These are phyloP conservation scores for Ophiocordyceps camponoti-leonardi DNA, from an alignment of 2,329 filamentous ascomycete species.

Conservation along the genomic window DNA sequence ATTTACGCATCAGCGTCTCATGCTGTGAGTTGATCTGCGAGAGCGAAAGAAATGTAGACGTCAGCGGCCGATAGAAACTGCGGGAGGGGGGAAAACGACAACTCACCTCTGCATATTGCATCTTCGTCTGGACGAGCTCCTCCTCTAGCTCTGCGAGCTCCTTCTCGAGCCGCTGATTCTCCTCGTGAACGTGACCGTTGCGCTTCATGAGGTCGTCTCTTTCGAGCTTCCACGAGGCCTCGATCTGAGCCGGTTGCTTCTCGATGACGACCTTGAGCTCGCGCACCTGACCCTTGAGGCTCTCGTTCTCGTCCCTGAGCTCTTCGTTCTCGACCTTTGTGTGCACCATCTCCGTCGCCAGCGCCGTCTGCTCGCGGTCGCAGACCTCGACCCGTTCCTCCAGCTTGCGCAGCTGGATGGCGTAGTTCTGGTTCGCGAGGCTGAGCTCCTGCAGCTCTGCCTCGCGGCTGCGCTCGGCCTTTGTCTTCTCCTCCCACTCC, in stretches of 20 bases:
- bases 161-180: conserved; percentile 77
- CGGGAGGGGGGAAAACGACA: background rate
- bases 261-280: conserved; percentile 80
- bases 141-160: conserved; percentile 85
- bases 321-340: conserved; percentile 90
- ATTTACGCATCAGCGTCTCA: conserved; percentile 59
- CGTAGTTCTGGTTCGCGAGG: conserved; percentile 46
- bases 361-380: conserved; percentile 76
- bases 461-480: conserved; percentile 67
- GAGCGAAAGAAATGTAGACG: background rate
- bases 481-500: conserved; percentile 88
- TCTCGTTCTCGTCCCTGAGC: conserved; percentile 78
- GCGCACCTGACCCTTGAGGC: conserved; percentile 64
- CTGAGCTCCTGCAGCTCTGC: conserved; percentile 62
- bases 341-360: conserved; percentile 81
- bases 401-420: conserved; percentile 63
- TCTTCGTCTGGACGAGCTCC: conserved; percentile 80
- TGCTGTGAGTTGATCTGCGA: conserved; percentile 52
- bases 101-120: conserved; percentile 86
- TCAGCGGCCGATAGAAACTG: no score
- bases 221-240: conserved; percentile 63
- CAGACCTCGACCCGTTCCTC: conserved; percentile 80
- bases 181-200: conserved; percentile 84
- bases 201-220: conserved; percentile 85
- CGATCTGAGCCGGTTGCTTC: conserved; percentile 75